Evolutionary conservation across 2,329 filamentous ascomycete species (phyloP), one percentile per base, ranked within the genome.

Genomic region (Pyrenophora seminiperda): DNA sequence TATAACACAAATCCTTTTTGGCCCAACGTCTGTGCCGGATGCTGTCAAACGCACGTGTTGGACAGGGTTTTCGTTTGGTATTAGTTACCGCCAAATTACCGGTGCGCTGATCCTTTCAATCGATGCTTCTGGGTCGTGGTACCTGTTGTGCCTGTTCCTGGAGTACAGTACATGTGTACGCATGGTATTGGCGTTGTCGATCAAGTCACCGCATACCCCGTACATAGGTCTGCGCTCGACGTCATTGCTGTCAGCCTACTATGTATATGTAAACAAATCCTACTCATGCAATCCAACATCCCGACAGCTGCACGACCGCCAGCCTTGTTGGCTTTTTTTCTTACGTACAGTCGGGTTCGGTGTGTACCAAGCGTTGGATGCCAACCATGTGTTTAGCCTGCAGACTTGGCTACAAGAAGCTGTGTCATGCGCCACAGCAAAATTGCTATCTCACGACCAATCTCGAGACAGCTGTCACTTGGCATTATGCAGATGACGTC

Each of bases 361-460:
- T 22, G 5, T 19, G n/a, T 37, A 29, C 18, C 18, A 34, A 22
- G 27, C 11, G 13, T 15, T 20, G 19, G 46, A n/a, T 34, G 41
- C 41, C 31, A 37, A 34, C 14, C 43, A 37, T 42, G 24, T 50
- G 37, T 27, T 33, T 15, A 30, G 31, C 14, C 29, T 33, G 45
- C 22, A 27, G 27, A 18, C 30, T 24, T 30, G 17, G 30, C 42
- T 27, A 47, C 41, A 36, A 18, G 30, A 30, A 37, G 27, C 14
- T 33, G 38, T 38, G 42, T 53, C 50, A 52, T 52, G 47, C 51
- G 51, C 51, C 54, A 52, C 54, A 57, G 7, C 47, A 38, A 38
- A 40, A 40, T 41, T 39, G 27, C 33, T 36, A 37, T 39, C 17
- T 22, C 34, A 24, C 30, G 30, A 22, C 20, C 19, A 32, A 36